phyloP scores from a whole-genome alignment of 768 basidiomycete genomes.

The Podaxis sp. region DNA sequence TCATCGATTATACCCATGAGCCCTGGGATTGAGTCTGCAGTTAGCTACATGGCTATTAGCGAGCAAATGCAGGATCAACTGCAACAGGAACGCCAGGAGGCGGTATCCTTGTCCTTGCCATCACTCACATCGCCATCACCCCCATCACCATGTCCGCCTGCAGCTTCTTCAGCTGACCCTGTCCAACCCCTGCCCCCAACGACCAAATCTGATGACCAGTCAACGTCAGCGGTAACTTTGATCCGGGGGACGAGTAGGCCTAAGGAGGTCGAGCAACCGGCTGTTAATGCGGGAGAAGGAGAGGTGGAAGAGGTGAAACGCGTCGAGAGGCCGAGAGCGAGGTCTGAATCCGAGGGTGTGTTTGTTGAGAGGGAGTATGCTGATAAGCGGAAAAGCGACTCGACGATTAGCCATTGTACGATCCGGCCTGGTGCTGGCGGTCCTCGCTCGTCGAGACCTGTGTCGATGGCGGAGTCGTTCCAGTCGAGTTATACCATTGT shows the following conservation, averaged over 20 bases:
- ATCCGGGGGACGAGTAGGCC: slow-evolving; percentile 3
- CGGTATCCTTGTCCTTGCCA: slow-evolving; percentile 5
- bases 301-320: slow-evolving; percentile 27
- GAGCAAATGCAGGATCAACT: slow-evolving; percentile 21
- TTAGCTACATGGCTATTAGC: slow-evolving; percentile 50
- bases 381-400: slow-evolving; percentile 78
- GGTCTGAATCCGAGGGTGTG: slow-evolving; percentile 14
- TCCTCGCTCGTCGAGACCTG: slow-evolving; percentile 61
- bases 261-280: slow-evolving; percentile 18
- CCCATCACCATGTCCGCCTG: neutral
- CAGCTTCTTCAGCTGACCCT: neutral
- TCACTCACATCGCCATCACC: slow-evolving; percentile 1
- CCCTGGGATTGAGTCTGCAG: slow-evolving; percentile 57
- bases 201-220: slow-evolving; percentile 21
- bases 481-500: slow-evolving; percentile 75
- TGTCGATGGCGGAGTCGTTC: slow-evolving; percentile 76
- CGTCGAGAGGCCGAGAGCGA: slow-evolving; percentile 6
- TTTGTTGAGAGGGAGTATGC: slow-evolving; percentile 44
- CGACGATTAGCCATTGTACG: slow-evolving; percentile 76
- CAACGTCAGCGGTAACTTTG: slow-evolving; percentile 12
- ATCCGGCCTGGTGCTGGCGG: slow-evolving; percentile 55
- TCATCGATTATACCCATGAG: slow-evolving; percentile 56
- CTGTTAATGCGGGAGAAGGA: slow-evolving; percentile 14
- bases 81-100: slow-evolving; percentile 5
- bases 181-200: slow-evolving; percentile 18